Evolutionary conservation across 2,329 filamentous ascomycete genomes (phyloP).

Genomic region (Tolypocladium endophyticum): DNA sequence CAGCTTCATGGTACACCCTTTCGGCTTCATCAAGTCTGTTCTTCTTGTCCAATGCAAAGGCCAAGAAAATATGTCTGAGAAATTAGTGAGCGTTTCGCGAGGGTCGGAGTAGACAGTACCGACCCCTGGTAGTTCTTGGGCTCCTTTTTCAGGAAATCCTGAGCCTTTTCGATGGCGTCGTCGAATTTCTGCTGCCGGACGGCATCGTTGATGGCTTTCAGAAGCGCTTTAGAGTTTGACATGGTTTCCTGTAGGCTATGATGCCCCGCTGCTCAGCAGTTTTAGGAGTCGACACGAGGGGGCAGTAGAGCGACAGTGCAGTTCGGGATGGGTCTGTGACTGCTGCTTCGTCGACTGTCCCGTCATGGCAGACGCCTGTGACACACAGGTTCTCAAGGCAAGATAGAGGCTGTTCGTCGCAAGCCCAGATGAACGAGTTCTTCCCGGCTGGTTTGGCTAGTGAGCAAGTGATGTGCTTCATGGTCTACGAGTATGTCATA

Average conservation of each 20-base stretch:
- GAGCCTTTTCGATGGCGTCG: conserved; percentile 59
- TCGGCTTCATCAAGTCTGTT: conserved; percentile 64
- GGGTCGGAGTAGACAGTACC: conserved; percentile 14
- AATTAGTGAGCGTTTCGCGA: conserved; percentile 4
- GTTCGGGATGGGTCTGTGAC: neutral
- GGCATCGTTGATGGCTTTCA: conserved; percentile 73
- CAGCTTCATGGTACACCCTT: conserved; percentile 62
- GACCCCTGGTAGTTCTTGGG: conserved; percentile 74
- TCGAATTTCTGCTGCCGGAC: conserved; percentile 72
- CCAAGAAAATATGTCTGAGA: conserved; percentile 69
- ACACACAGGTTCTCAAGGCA: neutral
- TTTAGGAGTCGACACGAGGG: neutral
- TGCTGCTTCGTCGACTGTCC: neutral
- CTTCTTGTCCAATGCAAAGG: conserved; percentile 72
- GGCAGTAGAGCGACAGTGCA: neutral
- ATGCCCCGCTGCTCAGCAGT: neutral
- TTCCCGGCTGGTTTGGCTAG: neutral
- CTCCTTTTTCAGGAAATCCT: conserved; percentile 60
- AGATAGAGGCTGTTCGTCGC: neutral
- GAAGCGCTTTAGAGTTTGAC: conserved; percentile 54
- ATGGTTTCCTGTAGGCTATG: conserved; percentile 18
- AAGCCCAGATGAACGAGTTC: neutral
- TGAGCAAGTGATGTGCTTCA: neutral
- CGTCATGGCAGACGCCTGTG: neutral
- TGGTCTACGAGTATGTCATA: neutral